Percentiles rank a stretch among this genome's conserved stretches.
Conservation (phyloP, 106 monocot species). For the Allium fistulosum region DNA sequence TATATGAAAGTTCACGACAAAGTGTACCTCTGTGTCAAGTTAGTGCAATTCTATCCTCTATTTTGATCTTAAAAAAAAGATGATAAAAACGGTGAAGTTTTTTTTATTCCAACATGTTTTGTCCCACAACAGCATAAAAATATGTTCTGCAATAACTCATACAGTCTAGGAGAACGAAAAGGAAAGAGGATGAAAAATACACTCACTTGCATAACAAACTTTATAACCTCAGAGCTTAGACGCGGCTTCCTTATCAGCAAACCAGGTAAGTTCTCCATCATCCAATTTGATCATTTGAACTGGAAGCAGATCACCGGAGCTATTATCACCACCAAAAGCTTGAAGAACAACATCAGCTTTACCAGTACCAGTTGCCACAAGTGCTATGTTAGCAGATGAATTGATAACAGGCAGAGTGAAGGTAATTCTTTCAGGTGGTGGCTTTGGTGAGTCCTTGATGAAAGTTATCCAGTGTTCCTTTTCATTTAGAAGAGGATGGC, state of each 20-base stretch:
- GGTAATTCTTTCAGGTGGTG: conserved; percentile 57
- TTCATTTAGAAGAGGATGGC: conserved; percentile 38
- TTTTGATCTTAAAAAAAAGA: no score
- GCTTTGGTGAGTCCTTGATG: conserved; percentile 62
- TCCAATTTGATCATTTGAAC: conserved; percentile 50
- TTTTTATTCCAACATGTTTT: no score
- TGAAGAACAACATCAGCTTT: conserved; percentile 39
- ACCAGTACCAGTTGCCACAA: conserved; percentile 49
- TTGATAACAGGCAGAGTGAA: conserved; percentile 71
- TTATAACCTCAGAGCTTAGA: conserved; percentile 23
- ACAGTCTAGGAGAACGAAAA: no score
- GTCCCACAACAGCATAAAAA: no score
- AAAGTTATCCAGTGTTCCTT: conserved; percentile 43
- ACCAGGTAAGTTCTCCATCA: conserved; percentile 59
- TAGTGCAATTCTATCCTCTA: no score
- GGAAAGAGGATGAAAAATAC: no score
- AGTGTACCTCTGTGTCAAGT: no score
- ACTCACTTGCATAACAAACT: no score
- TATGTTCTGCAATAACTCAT: no score
- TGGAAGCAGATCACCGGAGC: conserved; percentile 29
- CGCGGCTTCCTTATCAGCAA: conserved; percentile 48
- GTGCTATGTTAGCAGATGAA: conserved; percentile 41
- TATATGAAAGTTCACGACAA: no score
- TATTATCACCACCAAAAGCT: conserved; percentile 16
- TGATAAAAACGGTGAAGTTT: no score